Percentiles rank a stretch among this genome's conserved stretches.
These are phyloP conservation scores for Suillus weaverae DNA, from an alignment of 768 basidiomycete species.

Conservation along the genomic window DNA sequence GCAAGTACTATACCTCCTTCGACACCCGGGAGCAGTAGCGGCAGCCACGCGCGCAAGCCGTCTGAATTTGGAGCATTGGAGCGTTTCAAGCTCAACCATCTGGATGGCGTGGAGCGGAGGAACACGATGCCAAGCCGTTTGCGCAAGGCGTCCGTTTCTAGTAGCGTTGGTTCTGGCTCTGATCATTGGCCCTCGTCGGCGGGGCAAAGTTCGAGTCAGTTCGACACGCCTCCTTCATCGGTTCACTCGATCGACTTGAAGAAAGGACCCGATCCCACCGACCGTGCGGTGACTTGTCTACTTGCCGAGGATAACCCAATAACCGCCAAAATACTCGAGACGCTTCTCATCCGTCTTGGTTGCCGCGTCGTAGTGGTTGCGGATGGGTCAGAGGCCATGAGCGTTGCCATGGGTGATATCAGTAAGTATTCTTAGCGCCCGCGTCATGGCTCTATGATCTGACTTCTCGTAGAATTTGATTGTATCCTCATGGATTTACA, in stretches of 20 bases:
- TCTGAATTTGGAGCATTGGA: constrained; percentile 89
- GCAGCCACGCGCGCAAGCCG: constrained; percentile 74
- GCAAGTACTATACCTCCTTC: constrained; percentile 69
- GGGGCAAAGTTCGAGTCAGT: constrained; percentile 53
- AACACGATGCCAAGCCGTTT: constrained; percentile 86
- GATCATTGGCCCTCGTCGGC: constrained; percentile 68
- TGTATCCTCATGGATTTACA: constrained; percentile 94
- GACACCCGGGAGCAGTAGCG: constrained; percentile 61
- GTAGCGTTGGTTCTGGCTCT: constrained; percentile 74
- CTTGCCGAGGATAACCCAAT: constrained; percentile 98
- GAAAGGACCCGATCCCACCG: constrained; percentile 73
- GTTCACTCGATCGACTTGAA: constrained; percentile 82
- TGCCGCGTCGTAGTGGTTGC: constrained; percentile 95
- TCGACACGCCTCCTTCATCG: constrained; percentile 71
- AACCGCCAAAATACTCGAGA: constrained; percentile 96
- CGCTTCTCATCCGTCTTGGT: constrained; percentile 87
- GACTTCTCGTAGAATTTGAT: constrained; percentile 72
- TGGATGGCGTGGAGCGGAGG: constrained; percentile 76
- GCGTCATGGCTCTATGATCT: constrained; percentile 2
- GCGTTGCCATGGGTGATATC: constrained; percentile 96
- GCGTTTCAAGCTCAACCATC: constrained; percentile 80
- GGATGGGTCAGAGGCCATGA: constrained; percentile 95
- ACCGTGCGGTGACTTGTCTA: constrained; percentile 89
- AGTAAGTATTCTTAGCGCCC: constrained; percentile 54
- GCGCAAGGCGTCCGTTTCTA: constrained; percentile 84